Evolutionary conservation across 495 filamentous ascomycete species (phyloP), one percentile per base, ranked within the genome.

Genomic region (Aspergillus olivimuriae): DNA sequence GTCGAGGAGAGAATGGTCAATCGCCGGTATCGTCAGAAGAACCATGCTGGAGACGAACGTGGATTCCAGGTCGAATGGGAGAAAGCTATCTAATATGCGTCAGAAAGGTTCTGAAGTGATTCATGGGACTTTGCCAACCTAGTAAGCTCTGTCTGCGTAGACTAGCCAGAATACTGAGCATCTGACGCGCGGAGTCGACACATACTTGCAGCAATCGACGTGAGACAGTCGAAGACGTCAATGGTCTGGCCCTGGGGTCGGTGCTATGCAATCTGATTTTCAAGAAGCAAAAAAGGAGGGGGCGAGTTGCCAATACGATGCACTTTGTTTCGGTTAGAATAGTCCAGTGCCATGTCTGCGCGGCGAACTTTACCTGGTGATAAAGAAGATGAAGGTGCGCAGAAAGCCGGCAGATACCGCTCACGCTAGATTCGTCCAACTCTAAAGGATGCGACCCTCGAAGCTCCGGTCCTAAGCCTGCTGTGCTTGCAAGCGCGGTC

Each of bases 331-430:
- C n/a, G n/a, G n/a, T n/a, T n/a, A n/a, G n/a, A n/a, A n/a, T n/a
- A n/a, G n/a, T n/a, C n/a, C n/a, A n/a, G n/a, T n/a, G n/a, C n/a
- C n/a, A n/a, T n/a, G n/a, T n/a, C n/a, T n/a, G n/a, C n/a, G n/a
- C n/a, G n/a, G n/a, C n/a, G n/a, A n/a, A n/a, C 50, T 43, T 14
- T 40, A 66, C 62, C 44, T 68, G 66, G 33, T 73, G 69, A 34
- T 73, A 64, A 28, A 67, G 56, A 12, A 73, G 59, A 48, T 70
- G 62, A 15, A 73, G 57, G 48, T 68, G 65, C 7, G 69, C 69
- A 5, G 67, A 65, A 30, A 61, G 55, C 34, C 67, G 43, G 10
- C 64, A 69, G 9, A 68, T 55, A 3, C 69, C 66, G 31, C 55
- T 69, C 1, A 43, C 47, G n/a, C 55, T 24, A 4, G 41, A 34